These are phyloP conservation scores for Bipolaris zeicola DNA, from an alignment of 2,329 filamentous ascomycete species.

Conservation along the genomic window DNA sequence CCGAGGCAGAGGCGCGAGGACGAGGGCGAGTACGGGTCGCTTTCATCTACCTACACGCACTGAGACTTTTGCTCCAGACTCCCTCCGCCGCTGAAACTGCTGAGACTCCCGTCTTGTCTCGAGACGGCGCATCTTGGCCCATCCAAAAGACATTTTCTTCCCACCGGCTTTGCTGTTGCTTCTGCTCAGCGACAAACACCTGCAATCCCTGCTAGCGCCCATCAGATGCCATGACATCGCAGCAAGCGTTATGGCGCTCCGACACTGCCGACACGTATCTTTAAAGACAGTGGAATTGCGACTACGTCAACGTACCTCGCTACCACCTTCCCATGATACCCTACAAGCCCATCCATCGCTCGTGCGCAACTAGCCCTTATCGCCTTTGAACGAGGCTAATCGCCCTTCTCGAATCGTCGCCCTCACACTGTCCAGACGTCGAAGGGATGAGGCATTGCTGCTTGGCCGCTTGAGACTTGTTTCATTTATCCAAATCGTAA, in stretches of 20 bases:
- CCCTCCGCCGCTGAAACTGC: constrained; percentile 16
- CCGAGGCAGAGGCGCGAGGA: no score
- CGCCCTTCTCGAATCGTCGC: not conserved
- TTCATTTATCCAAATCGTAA: constrained; percentile 5
- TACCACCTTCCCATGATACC: constrained; percentile 7
- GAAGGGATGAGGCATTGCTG: not conserved
- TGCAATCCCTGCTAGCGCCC: not conserved
- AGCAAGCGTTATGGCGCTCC: not conserved
- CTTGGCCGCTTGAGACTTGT: not conserved
- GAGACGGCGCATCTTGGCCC: constrained; percentile 2
- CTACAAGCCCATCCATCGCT: not conserved
- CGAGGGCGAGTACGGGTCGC: no score
- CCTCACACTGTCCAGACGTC: not conserved
- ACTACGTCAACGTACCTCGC: not conserved
- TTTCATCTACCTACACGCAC: not conserved
- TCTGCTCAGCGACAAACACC: constrained; percentile 8
- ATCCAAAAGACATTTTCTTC: constrained; percentile 10
- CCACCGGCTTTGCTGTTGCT: constrained; percentile 2
- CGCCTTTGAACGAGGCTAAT: not conserved
- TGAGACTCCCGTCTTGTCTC: constrained; percentile 14
- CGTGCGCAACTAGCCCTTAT: constrained; percentile 5
- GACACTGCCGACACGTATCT: not conserved
- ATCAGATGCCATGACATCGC: not conserved
- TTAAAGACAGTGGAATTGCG: not conserved
- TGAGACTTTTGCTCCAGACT: not conserved